These are phyloP conservation scores for Penicillium sp. DNA, from an alignment of 2,329 filamentous ascomycete genomes.

Conservation along the genomic window DNA sequence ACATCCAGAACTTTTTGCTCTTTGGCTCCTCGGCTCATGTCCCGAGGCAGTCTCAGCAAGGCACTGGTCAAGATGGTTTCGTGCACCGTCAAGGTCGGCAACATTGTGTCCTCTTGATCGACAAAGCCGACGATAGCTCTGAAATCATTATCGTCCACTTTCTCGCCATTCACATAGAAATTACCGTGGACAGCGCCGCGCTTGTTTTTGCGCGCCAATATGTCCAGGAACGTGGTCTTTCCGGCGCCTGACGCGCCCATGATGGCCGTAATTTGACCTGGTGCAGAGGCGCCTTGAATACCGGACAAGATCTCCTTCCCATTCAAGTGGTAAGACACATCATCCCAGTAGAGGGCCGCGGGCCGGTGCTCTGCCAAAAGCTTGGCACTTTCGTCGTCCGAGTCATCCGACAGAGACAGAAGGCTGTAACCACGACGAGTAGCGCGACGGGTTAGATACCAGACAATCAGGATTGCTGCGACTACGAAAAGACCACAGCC, in stretches of 20 bases:
- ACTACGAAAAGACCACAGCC: constrained; percentile 82
- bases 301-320: constrained; percentile 79
- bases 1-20: constrained; percentile 89
- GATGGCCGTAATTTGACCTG: constrained; percentile 93
- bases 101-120: constrained; percentile 96
- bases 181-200: constrained; percentile 73
- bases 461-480: constrained; percentile 76
- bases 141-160: constrained; percentile 78
- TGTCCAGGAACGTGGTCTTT: constrained; percentile 96
- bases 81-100: constrained; percentile 92
- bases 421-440: constrained; percentile 61
- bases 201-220: constrained; percentile 95
- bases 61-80: constrained; percentile 97
- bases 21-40: constrained; percentile 86
- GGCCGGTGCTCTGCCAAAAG: constrained; percentile 91
- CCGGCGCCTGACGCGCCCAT: constrained; percentile 98
- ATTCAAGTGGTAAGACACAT: constrained; percentile 82
- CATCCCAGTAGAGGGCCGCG: constrained; percentile 81
- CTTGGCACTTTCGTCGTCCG: constrained; percentile 80
- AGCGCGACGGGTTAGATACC: constrained; percentile 81
- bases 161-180: constrained; percentile 92
- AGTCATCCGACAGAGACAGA: constrained; percentile 78
- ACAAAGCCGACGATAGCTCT: constrained; percentile 93
- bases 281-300: constrained; percentile 82
- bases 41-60: constrained; percentile 81